Percentiles rank a stretch among this genome's conserved stretches.
Evolutionary conservation across 1,284 basidiomycete genomes (phyloP).

Genomic region (Malassezia brasiliensis): DNA sequence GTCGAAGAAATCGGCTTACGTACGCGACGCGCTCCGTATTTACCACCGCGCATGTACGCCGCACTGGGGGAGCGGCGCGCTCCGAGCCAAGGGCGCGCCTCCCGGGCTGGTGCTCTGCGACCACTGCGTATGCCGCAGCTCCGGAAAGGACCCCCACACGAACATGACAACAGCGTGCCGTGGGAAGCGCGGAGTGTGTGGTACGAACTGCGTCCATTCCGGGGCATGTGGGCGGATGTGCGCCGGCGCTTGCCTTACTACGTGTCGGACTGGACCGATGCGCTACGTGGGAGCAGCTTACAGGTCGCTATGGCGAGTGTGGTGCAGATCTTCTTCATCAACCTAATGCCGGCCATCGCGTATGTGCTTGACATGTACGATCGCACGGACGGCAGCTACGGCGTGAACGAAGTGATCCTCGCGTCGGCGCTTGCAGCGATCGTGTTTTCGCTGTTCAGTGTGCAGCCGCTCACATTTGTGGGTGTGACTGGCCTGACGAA

Average conservation of each 20-base stretch:
- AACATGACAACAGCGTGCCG: constrained; percentile 26
- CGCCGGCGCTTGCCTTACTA: constrained; percentile 65
- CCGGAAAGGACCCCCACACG: background rate
- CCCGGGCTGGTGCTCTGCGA: no score
- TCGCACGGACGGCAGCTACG: constrained; percentile 71
- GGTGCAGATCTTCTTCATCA: constrained; percentile 44
- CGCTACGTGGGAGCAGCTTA: constrained; percentile 29
- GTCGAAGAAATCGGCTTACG: constrained; percentile 3
- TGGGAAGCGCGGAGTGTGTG: constrained; percentile 41
- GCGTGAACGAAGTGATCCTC: constrained; percentile 67
- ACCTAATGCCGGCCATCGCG: constrained; percentile 75
- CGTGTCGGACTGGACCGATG: constrained; percentile 35
- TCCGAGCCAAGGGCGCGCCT: background rate
- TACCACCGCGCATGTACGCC: background rate
- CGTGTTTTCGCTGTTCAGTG: constrained; percentile 78
- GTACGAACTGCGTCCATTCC: constrained; percentile 52
- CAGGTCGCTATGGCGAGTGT: constrained; percentile 28
- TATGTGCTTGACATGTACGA: constrained; percentile 88
- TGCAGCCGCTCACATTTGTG: constrained; percentile 83
- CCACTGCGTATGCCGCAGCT: background rate
- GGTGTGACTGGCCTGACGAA: constrained; percentile 72
- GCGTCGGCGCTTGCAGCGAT: constrained; percentile 64
- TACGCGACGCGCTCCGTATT: background rate
- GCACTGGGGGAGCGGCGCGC: background rate
- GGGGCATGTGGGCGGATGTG: constrained; percentile 71